These are phyloP conservation scores for Picea engelmannii DNA, from an alignment of 83 land plant species.

Conservation along the genomic window DNA sequence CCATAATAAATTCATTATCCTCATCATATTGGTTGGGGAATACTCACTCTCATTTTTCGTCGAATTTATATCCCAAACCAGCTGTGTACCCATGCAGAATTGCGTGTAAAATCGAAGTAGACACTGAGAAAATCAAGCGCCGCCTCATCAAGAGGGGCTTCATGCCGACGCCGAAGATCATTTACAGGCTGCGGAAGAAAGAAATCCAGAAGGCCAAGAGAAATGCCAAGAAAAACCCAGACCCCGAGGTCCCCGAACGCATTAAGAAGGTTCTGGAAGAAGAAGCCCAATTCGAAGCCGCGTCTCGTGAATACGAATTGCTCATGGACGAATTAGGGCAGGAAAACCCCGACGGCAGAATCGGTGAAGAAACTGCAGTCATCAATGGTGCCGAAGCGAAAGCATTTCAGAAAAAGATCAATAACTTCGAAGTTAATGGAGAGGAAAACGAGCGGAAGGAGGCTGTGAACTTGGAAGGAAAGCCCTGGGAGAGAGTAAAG, in stretches of 20 bases:
- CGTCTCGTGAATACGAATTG: slow-evolving; percentile 34
- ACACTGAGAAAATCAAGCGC: slow-evolving; percentile 31
- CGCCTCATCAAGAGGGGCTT: slow-evolving; percentile 46
- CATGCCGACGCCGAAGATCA: slow-evolving; percentile 60
- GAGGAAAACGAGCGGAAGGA: not conserved
- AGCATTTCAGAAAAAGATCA: too few relatives aligned
- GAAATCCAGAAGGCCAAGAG: slow-evolving; percentile 42
- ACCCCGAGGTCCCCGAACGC: not conserved
- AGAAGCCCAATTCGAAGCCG: slow-evolving; percentile 31
- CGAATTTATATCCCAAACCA: too few relatives aligned
- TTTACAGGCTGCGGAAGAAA: slow-evolving; percentile 54
- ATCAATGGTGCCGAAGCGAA: too few relatives aligned
- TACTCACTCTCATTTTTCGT: too few relatives aligned
- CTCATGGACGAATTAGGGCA: slow-evolving; percentile 18
- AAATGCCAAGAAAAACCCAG: slow-evolving; percentile 6
- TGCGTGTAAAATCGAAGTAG: slow-evolving; percentile 18
- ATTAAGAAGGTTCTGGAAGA: slow-evolving; percentile 24
- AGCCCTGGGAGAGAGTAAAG: slow-evolving; percentile 16
- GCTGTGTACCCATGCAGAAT: not conserved
- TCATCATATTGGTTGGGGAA: too few relatives aligned
- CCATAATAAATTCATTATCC: too few relatives aligned
- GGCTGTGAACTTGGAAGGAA: slow-evolving; percentile 4
- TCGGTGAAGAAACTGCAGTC: too few relatives aligned
- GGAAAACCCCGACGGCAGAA: not conserved
- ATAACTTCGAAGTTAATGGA: too few relatives aligned